Evolutionary conservation across 148 eudicot genomes (phyloP), one percentile per base, ranked within the genome.

Genomic region (Oxyria digyna): DNA sequence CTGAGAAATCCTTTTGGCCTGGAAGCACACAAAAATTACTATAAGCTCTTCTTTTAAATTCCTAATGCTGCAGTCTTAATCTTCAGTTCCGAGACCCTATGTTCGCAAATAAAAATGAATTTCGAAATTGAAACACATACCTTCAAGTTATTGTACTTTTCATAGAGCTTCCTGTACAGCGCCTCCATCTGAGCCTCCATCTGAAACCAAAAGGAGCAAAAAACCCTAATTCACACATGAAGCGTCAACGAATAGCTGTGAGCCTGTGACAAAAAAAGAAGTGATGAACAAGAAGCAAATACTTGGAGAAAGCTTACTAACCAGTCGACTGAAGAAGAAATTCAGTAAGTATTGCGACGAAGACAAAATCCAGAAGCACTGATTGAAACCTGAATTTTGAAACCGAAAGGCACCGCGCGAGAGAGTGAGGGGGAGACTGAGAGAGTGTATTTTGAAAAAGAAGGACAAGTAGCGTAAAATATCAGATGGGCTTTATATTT

Each of bases 101-200:
- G 14, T 14, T 59, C 38, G 29, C 38, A 59, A 31, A 29, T 6
- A 27, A 42, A 40, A 54, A 74, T 32, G 26, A 42, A 63, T 38
- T 46, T 14, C 4, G 32, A 9, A 37, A 69, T 35, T 23, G 32
- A 24, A 12, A 71, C 6, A 17, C 11, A 17, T 14, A 88, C 97
- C 97, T 91, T 88, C 71, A 88, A 82, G 42, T 69, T 81, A 35
- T 68, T 76, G 81, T 90, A 90, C 74, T 87, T 87, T 29, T 78
- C 81, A 72, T 84, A 83, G 24, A 91, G 91, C 78, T 88, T 91
- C 33, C 71, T 64, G 72, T 91, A 91, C 13, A 88, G 86, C 6
- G 77, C 83, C 71, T 91, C 89, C 95, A 91, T 87, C 88, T 84
- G 74, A 66, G 77, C 83, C 71, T 91, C 89, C 95, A 91, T 87